phyloP scores from a whole-genome alignment of 306 rosid species.

The Acacia crassicarpa region DNA sequence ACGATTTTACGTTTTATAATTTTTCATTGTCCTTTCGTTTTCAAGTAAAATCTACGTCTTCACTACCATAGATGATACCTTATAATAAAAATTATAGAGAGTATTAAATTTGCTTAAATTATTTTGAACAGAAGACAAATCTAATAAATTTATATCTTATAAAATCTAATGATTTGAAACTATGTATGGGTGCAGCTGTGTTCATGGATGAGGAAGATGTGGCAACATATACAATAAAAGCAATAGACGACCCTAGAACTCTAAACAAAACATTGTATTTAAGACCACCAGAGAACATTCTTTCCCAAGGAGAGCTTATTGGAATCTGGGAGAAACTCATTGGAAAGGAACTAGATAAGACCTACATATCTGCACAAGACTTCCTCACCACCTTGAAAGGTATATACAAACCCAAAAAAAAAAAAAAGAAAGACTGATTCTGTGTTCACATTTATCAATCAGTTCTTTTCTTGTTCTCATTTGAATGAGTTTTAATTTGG shows the following conservation, averaged over 20 bases:
- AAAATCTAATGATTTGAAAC: not conserved
- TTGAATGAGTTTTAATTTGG: not conserved
- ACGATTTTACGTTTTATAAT: too few species aligned
- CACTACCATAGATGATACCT: too few species aligned
- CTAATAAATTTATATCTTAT: too few species aligned
- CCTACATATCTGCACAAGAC: slow-evolving; percentile 48
- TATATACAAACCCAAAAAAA: slow-evolving; percentile 1
- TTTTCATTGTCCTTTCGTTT: too few species aligned
- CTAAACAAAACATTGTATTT: slow-evolving; percentile 77
- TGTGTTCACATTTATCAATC: not conserved
- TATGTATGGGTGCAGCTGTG: slow-evolving; percentile 38
- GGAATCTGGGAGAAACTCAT: slow-evolving; percentile 66
- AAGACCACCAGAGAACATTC: slow-evolving; percentile 71
- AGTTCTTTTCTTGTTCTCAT: not conserved
- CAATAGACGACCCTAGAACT: slow-evolving; percentile 79
- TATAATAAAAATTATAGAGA: too few species aligned
- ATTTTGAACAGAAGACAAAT: too few species aligned
- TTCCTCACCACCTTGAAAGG: slow-evolving; percentile 70
- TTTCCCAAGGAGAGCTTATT: slow-evolving; percentile 65
- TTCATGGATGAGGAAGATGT: slow-evolving; percentile 75
- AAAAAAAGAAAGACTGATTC: too few species aligned
- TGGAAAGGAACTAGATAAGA: slow-evolving; percentile 56
- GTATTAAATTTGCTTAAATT: too few species aligned
- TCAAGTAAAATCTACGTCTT: too few species aligned
- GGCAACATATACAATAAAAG: slow-evolving; percentile 62